phyloP scores from a whole-genome alignment of 2,329 filamentous ascomycete genomes.

The Botrytis fabae region DNA sequence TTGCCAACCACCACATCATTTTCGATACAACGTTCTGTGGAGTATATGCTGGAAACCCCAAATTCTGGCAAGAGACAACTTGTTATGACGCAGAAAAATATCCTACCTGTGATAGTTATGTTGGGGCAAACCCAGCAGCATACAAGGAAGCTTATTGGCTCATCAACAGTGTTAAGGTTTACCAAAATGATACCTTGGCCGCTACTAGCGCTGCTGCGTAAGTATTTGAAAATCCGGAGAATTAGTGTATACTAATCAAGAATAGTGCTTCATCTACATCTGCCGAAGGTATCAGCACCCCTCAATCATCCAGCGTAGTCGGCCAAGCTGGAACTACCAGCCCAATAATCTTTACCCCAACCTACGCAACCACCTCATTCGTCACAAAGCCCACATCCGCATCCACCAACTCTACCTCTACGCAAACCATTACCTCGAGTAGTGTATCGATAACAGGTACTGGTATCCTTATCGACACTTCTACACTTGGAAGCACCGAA shows the following conservation, averaged over 20 bases:
- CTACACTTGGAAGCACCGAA: background rate
- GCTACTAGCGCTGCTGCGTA: slow-evolving; percentile 40
- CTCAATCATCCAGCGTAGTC: background rate
- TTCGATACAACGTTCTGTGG: slow-evolving; percentile 78
- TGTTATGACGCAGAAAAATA: slow-evolving; percentile 47
- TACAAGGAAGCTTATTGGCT: slow-evolving; percentile 35
- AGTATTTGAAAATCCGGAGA: background rate
- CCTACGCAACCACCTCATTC: slow-evolving; percentile 7
- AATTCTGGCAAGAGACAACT: slow-evolving; percentile 55
- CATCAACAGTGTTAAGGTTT: slow-evolving; percentile 37
- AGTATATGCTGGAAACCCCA: slow-evolving; percentile 49
- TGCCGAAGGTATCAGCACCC: background rate
- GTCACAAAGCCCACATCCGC: slow-evolving; percentile 11
- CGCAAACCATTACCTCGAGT: background rate
- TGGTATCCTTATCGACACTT: slow-evolving; percentile 12
- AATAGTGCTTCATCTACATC: slow-evolving; percentile 1
- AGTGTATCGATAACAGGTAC: background rate
- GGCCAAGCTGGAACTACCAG: background rate
- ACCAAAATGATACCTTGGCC: slow-evolving; percentile 27
- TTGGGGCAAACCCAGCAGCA: slow-evolving; percentile 33
- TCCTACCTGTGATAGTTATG: slow-evolving; percentile 34
- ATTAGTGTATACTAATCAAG: slow-evolving; percentile 1
- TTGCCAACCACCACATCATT: slow-evolving; percentile 69
- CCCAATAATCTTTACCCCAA: background rate
- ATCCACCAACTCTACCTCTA: background rate